phyloP scores from a whole-genome alignment of 1,284 basidiomycete species.

The Paramarasmius palmivorus region DNA sequence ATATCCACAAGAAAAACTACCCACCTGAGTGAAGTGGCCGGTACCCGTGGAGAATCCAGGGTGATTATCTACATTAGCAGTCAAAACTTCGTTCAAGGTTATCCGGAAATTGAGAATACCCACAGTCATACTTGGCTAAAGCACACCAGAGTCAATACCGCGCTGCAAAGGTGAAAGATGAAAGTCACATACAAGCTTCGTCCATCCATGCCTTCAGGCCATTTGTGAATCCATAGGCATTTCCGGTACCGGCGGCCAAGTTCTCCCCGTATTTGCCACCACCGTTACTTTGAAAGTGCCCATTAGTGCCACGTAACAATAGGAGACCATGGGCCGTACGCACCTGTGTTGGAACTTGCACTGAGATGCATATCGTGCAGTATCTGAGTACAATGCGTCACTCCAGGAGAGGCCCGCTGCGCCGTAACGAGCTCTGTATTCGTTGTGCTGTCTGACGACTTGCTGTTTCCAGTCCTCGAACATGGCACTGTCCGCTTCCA shows the following conservation, averaged over 20 bases:
- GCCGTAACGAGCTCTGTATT: not conserved
- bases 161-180: not conserved
- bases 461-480: not conserved
- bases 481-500: not conserved
- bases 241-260: not conserved
- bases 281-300: not conserved
- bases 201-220: conserved; percentile 10
- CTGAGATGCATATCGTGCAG: not conserved
- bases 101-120: not conserved
- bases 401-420: not conserved
- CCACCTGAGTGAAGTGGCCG: conserved; percentile 28
- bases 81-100: not conserved
- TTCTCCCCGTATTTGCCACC: not conserved
- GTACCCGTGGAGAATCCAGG: conserved; percentile 23
- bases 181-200: conserved; percentile 9
- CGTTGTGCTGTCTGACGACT: not conserved
- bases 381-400: not conserved
- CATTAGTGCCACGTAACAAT: not conserved
- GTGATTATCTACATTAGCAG: conserved; percentile 17
- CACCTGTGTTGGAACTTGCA: not conserved
- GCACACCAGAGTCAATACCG: not conserved
- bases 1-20: not conserved
- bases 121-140: conserved; percentile 9
- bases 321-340: not conserved
- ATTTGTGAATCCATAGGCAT: not conserved